Evolutionary conservation across 2,329 filamentous ascomycete genomes (phyloP).

Genomic region (Emmonsiellopsis sp.): DNA sequence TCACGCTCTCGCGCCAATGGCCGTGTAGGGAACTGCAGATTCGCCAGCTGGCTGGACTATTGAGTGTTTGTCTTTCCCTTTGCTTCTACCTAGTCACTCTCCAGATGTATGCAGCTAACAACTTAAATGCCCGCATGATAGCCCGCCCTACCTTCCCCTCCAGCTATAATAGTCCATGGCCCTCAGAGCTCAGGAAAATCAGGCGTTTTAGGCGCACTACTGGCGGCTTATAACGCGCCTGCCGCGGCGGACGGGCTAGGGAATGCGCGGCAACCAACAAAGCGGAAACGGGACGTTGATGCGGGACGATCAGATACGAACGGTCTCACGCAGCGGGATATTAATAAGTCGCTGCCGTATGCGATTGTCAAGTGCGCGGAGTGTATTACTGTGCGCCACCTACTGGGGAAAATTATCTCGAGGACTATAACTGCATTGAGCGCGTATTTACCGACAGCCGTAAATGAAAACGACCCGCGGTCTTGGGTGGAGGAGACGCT

Average conservation of each 20-base stretch:
- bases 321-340: background rate
- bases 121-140: conserved; percentile 10
- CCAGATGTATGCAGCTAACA: background rate
- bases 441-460: background rate
- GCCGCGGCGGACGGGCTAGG: conserved; percentile 21
- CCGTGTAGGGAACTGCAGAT: conserved; percentile 36
- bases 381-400: conserved; percentile 38
- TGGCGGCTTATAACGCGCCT: conserved; percentile 52
- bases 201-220: conserved; percentile 55
- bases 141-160: conserved; percentile 52
- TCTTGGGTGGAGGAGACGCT: conserved; percentile 35
- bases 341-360: conserved; percentile 19
- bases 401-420: conserved; percentile 38
- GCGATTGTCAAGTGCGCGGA: conserved; percentile 36
- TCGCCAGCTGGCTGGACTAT: conserved; percentile 12
- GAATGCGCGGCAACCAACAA: background rate
- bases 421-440: conserved; percentile 28
- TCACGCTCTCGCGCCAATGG: conserved; percentile 31
- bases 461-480: conserved; percentile 12
- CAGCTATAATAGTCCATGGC: conserved; percentile 72
- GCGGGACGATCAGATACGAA: background rate
- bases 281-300: background rate
- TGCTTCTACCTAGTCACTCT: background rate
- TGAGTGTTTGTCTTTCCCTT: background rate
- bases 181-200: conserved; percentile 83